A percentile compares a stretch with the other conserved stretches of the same genome.
Conservation (phyloP, 2,329 filamentous ascomycete species). For the Paraphoma sp. region DNA sequence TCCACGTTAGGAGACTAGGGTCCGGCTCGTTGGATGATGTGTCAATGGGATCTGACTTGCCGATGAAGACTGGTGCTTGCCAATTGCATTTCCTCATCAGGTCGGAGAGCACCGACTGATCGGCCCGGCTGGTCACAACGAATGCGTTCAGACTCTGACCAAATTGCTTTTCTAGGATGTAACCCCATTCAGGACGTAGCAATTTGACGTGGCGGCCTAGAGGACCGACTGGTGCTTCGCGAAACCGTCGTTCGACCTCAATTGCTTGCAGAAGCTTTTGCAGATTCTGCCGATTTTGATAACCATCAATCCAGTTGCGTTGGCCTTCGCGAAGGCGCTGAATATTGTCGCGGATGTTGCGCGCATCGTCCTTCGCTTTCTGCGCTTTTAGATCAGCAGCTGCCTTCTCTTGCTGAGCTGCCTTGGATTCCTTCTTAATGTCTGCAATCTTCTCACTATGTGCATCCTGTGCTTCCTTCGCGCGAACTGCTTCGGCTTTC, state of each 20-base stretch:
- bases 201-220: slow-evolving; percentile 80
- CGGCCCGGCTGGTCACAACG: slow-evolving; percentile 77
- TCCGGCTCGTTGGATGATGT: slow-evolving; percentile 76
- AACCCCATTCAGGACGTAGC: slow-evolving; percentile 80
- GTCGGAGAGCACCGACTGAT: slow-evolving; percentile 71
- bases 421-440: slow-evolving; percentile 46
- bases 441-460: slow-evolving; percentile 46
- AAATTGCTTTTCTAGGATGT: slow-evolving; percentile 78
- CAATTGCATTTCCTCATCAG: slow-evolving; percentile 69
- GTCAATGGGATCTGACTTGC: slow-evolving; percentile 62
- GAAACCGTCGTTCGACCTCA: slow-evolving; percentile 71
- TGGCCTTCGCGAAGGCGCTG: slow-evolving; percentile 61
- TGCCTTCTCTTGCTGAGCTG: slow-evolving; percentile 33
- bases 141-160: slow-evolving; percentile 77
- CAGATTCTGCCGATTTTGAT: slow-evolving; percentile 62
- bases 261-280: slow-evolving; percentile 72
- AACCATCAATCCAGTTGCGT: slow-evolving; percentile 68
- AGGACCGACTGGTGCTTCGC: slow-evolving; percentile 78
- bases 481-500: slow-evolving; percentile 57
- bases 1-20: slow-evolving; percentile 73
- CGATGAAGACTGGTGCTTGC: slow-evolving; percentile 69
- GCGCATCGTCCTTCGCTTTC: slow-evolving; percentile 57
- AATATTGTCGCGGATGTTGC: slow-evolving; percentile 59
- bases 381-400: slow-evolving; percentile 31
- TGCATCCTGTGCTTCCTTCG: slow-evolving; percentile 50